phyloP scores from a whole-genome alignment of 768 basidiomycete species.

The Tephrocybe sp. region DNA sequence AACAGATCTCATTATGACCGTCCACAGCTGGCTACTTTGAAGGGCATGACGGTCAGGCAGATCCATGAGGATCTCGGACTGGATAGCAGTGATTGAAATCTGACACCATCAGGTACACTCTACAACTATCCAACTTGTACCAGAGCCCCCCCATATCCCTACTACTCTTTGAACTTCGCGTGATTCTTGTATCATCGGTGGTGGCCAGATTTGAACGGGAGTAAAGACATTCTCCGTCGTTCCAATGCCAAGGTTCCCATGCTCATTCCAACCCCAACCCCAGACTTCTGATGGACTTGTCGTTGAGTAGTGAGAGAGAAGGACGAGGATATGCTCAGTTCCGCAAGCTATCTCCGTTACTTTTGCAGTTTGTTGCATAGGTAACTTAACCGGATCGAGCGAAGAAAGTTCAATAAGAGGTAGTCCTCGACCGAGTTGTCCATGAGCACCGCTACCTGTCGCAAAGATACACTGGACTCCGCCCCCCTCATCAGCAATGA shows the following conservation, averaged over 20 bases:
- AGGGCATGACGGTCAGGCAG: slow-evolving; percentile 69
- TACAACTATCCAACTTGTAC: slow-evolving; percentile 47
- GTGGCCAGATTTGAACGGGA: slow-evolving; percentile 59
- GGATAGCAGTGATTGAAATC: slow-evolving; percentile 49
- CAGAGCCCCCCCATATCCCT: slow-evolving; percentile 43
- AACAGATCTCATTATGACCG: not conserved
- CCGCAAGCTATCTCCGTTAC: slow-evolving; percentile 59
- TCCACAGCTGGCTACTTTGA: slow-evolving; percentile 66
- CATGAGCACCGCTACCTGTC: slow-evolving; percentile 58
- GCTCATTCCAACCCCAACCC: slow-evolving; percentile 99
- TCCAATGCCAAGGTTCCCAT: slow-evolving; percentile 85
- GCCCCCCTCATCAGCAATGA: slow-evolving; percentile 27
- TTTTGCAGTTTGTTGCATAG: slow-evolving; percentile 17
- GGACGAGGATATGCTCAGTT: slow-evolving; percentile 78
- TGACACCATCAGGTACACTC: not conserved
- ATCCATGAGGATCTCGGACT: slow-evolving; percentile 75
- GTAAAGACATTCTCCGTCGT: slow-evolving; percentile 50
- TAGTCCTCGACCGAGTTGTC: slow-evolving; percentile 57
- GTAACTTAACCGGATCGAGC: slow-evolving; percentile 30
- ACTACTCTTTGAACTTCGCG: slow-evolving; percentile 12
- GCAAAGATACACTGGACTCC: slow-evolving; percentile 30
- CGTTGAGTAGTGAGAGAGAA: slow-evolving; percentile 18
- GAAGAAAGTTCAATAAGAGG: slow-evolving; percentile 9
- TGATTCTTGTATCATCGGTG: not conserved
- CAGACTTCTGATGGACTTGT: slow-evolving; percentile 45